Evolutionary conservation across 768 basidiomycete genomes (phyloP).

Genomic region (Lactifluus hygrophoroides): DNA sequence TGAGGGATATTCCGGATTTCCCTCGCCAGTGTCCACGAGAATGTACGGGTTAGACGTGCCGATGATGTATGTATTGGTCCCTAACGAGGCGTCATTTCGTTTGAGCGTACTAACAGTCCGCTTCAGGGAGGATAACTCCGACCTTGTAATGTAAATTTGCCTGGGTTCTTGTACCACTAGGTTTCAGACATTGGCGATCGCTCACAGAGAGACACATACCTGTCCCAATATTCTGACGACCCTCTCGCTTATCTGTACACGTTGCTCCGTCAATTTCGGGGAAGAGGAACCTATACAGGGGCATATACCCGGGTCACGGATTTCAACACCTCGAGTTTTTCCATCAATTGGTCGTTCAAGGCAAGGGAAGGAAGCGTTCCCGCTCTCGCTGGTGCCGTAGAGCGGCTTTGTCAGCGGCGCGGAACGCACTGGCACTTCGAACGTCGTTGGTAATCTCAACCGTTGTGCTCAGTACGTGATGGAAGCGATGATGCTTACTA

Average conservation of each 20-base stretch:
- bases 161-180: slow-evolving; percentile 55
- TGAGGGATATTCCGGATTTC: slow-evolving; percentile 55
- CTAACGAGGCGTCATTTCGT: slow-evolving; percentile 31
- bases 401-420: too few relatives aligned
- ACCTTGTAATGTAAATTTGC: slow-evolving; percentile 86
- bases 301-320: slow-evolving; percentile 44
- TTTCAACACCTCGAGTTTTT: slow-evolving; percentile 42
- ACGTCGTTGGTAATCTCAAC: too few relatives aligned
- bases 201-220: slow-evolving; percentile 33
- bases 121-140: background rate
- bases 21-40: slow-evolving; percentile 81
- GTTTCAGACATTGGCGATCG: background rate
- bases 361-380: too few relatives aligned
- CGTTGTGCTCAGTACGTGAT: too few relatives aligned
- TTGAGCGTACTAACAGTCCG: background rate
- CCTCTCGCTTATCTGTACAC: slow-evolving; percentile 51
- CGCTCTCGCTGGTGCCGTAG: too few relatives aligned
- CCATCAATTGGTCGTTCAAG: too few relatives aligned
- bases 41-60: slow-evolving; percentile 63
- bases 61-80: slow-evolving; percentile 86
- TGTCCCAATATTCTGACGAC: slow-evolving; percentile 69
- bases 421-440: too few relatives aligned
- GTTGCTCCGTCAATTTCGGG: background rate
- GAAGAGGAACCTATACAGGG: background rate
- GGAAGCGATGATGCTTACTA: too few relatives aligned